Base-by-base conservation (phyloP, 768 basidiomycete genomes). In the Tricholoma flavovirens region DNA sequence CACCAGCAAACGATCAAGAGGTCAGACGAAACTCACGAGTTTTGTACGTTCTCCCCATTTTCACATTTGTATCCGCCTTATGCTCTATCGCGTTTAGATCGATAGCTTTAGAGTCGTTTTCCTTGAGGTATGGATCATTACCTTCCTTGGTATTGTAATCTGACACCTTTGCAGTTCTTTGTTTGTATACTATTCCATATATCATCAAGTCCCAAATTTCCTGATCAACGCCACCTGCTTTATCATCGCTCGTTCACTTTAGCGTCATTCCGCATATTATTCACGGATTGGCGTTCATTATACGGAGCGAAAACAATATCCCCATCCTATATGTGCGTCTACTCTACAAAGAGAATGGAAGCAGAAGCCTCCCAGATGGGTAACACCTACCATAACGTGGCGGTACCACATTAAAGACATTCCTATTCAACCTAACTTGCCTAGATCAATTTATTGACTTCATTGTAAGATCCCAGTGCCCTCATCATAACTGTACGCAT, bases 1-100 rank as follows among this genome's bases (percentile, higher is more conserved):
- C 62, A 65, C 19, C 77, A 97, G 94, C 88, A 93, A 88, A 90
- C 87, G 32, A 93, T 98, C 83, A 98, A 98, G 79, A 83, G 90
- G 64, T 83, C 84, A 40, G 93, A 98, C 76, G 96, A 98, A 66
- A 98, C 93, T 26, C 90, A 90, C 73, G 96, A 97, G 60, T 99
- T 99, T 72, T 99, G 94, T 86, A 65, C 67, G 84, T 88, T 51
- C 38, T 40, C 46, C 19, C 26, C 0, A 49, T 49, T 7, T 49
- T 6, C 21, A 21, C 42, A 10, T 5, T 56, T 58, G 19, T 63
- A 45, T 46, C 55, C 61, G 60, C 54, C 61, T 58, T 32, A 55
- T 29, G 14, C 38, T 33, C 11, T 51, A 21, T 49, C 15, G 43
- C 30, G 30, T 64, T 36, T 61, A 80, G 82, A 77, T 55, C 69